These are phyloP conservation scores for Phalaenopsis aphrodite DNA, from an alignment of 106 monocot genomes.

Conservation along the genomic window DNA sequence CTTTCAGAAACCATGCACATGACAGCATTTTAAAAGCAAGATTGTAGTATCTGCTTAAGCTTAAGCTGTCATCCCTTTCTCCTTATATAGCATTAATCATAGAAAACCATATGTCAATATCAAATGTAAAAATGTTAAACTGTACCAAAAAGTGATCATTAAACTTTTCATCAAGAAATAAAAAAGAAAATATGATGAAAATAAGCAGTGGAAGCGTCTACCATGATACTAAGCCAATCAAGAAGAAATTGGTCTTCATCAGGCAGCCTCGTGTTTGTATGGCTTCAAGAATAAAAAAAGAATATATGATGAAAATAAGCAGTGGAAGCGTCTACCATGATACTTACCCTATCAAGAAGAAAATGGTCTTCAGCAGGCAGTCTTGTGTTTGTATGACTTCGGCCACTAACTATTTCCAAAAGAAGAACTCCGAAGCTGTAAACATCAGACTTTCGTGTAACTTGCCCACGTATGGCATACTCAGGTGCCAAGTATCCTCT, in stretches of 20 bases:
- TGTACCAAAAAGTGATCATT: not conserved
- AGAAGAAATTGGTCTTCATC: conserved; percentile 15
- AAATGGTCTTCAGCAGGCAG: conserved; percentile 12
- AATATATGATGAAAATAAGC: not conserved
- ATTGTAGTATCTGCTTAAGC: too few relatives aligned
- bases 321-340: not conserved
- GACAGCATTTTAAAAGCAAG: too few relatives aligned
- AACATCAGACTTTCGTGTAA: conserved; percentile 19
- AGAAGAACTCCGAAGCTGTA: conserved; percentile 25
- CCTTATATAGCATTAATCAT: not conserved
- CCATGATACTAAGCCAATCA: conserved; percentile 6
- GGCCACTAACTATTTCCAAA: conserved; percentile 20
- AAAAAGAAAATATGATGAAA: not conserved
- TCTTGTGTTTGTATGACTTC: conserved; percentile 17
- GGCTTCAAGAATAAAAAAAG: not conserved
- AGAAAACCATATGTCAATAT: not conserved
- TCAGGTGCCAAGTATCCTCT: conserved; percentile 24
- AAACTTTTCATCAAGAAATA: not conserved
- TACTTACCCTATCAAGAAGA: conserved; percentile 15
- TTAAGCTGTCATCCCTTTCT: too few relatives aligned
- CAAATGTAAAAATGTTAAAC: not conserved
- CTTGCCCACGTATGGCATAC: conserved; percentile 20
- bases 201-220: not conserved
- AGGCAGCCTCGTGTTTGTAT: conserved; percentile 16
- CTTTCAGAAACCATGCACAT: too few relatives aligned